Evolutionary conservation across 257 asterid genomes (phyloP).

Genomic region (Perilla frutescens): DNA sequence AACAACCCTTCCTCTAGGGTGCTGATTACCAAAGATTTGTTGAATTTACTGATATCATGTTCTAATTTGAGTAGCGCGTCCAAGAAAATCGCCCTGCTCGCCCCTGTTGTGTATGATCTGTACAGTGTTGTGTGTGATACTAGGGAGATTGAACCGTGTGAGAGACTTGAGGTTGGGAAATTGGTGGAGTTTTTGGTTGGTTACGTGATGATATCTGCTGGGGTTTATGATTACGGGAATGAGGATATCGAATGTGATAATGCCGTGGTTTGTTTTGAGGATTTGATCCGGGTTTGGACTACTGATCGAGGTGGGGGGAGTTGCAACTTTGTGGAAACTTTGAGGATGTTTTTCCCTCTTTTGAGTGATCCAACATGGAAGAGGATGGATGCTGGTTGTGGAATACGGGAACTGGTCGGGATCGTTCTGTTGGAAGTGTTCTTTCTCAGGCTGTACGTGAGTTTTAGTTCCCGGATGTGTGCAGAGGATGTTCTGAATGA

Average conservation of each 20-base stretch:
- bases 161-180: slow-evolving; percentile 50
- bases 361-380: slow-evolving; percentile 47
- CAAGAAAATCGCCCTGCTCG: slow-evolving; percentile 71
- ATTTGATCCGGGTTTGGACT: slow-evolving; percentile 77
- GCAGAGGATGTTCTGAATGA: slow-evolving; percentile 49
- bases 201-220: slow-evolving; percentile 51
- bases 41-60: slow-evolving; percentile 62
- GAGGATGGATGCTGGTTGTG: slow-evolving; percentile 41
- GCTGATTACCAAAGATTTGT: slow-evolving; percentile 62
- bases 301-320: slow-evolving; percentile 61
- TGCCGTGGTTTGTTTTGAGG: slow-evolving; percentile 60
- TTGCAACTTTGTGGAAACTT: slow-evolving; percentile 44
- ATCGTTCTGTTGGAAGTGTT: slow-evolving; percentile 71
- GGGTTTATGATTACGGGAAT: slow-evolving; percentile 47
- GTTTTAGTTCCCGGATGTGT: slow-evolving; percentile 43
- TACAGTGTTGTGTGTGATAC: slow-evolving; percentile 49
- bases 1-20: slow-evolving; percentile 41
- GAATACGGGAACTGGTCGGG: slow-evolving; percentile 57
- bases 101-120: slow-evolving; percentile 71
- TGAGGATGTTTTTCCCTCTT: slow-evolving; percentile 68
- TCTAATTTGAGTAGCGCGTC: slow-evolving; percentile 56
- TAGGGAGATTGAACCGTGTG: slow-evolving; percentile 36
- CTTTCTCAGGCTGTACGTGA: slow-evolving; percentile 59
- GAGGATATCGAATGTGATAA: slow-evolving; percentile 44
- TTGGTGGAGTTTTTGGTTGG: slow-evolving; percentile 58